Base-by-base conservation (phyloP, 495 filamentous ascomycete genomes). In the Aspergillus saccharolyticus region DNA sequence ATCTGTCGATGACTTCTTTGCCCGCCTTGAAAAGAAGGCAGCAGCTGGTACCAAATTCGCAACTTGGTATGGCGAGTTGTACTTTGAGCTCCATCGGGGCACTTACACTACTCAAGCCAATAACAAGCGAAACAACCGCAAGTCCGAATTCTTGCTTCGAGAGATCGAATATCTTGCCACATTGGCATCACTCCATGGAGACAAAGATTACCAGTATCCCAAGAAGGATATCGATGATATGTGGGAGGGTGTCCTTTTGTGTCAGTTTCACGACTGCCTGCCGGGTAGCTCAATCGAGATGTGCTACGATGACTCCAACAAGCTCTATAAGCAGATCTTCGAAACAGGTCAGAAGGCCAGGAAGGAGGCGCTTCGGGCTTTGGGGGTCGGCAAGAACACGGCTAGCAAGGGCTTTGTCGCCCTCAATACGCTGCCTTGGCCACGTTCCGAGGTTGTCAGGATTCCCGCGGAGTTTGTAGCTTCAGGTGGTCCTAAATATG, bases 31-130 rank as follows among this genome's bases (percentile, higher is more conserved):
- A 73, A 80, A 84, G 63, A 88, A 85, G 60, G 79, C 74, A 30
- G 78, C 80, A 42, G 80, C 86, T 44, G 91, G 89, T 14, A 83
- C 83, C 1, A 78, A 90, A n/a, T 86, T 96, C 42, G 88, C 89
- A 24, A 97, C 94, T 0, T 98, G 94, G 94, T 96, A 96, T 66
- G 94, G 94, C 24, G 94, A 98, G 75, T 83, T 98, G 19, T 98
- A 98, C 70, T 93, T 98, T 64, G 94, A 98, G 72, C 80, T 97
- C 21, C 94, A 98, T 67, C 87, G 94, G 52, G 94, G 94, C 51
- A 96, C 91, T 8, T 97, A 97, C 73, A 98, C 94, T 1, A 96
- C 93, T 0, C 94, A 98, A 68, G 88, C 91, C 44, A 96, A 96
- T 71, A 98, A 96, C 74, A 98, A 98, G 72, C 83, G 83, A 54